These are phyloP conservation scores for Hypomyces rosellus DNA, from an alignment of 2,329 filamentous ascomycete genomes.

Conservation along the genomic window DNA sequence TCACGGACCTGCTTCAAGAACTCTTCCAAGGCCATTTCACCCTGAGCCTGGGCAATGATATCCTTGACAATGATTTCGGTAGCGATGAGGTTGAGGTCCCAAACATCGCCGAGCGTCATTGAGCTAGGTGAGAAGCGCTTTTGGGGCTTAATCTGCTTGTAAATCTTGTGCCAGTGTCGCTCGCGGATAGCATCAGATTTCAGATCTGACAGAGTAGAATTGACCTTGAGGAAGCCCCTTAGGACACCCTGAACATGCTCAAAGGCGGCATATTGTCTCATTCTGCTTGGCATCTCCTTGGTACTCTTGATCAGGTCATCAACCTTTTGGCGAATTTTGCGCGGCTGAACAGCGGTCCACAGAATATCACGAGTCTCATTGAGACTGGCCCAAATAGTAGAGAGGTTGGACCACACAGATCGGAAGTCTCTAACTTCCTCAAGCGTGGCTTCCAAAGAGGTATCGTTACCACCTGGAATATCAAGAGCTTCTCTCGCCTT, in stretches of 20 bases:
- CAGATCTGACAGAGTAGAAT: conserved; percentile 77
- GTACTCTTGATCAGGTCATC: conserved; percentile 95
- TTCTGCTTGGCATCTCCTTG: conserved; percentile 97
- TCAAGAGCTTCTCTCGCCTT: conserved; percentile 97
- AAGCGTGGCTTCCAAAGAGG: conserved; percentile 74
- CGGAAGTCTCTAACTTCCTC: conserved; percentile 99
- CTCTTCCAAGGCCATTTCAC: conserved; percentile 96
- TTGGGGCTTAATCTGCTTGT: conserved; percentile 87
- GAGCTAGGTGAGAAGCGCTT: conserved; percentile 91
- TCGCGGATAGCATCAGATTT: conserved; percentile 96
- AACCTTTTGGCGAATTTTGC: conserved; percentile 83
- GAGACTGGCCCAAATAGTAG: conserved; percentile 92
- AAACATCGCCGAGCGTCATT: conserved; percentile 96
- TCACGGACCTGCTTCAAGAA: conserved; percentile 95
- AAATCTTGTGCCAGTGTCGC: conserved; percentile 95
- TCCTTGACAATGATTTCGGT: conserved; percentile 85
- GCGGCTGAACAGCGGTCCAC: conserved; percentile 92
- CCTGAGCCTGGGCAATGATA: conserved; percentile 91
- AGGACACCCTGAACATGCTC: conserved; percentile 94
- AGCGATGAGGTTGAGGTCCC: conserved; percentile 87
- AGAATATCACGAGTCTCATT: conserved; percentile 88
- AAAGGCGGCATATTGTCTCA: conserved; percentile 99
- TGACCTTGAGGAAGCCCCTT: conserved; percentile 84
- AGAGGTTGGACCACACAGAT: conserved; percentile 93
- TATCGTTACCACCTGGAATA: conserved; percentile 72